Evolutionary conservation across 2,329 filamentous ascomycete genomes (phyloP), one percentile per base, ranked within the genome.

Genomic region (Fusarium tricinctum): DNA sequence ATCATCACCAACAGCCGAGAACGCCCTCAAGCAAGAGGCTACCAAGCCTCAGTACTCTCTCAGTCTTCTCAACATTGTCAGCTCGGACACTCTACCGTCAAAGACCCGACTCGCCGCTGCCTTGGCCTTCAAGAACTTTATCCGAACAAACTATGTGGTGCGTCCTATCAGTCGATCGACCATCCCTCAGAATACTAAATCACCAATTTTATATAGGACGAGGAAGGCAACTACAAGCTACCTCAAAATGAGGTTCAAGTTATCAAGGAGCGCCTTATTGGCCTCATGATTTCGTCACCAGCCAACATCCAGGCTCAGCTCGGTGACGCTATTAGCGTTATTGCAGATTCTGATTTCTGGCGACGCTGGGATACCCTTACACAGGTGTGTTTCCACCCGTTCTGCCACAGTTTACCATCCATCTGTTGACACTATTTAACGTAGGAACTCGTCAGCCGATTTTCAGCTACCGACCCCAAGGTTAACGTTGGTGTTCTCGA

Each of bases 301-400:
- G 80, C 92, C 19, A 91, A 89, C 63, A 92, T 99, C 69, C 97
- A 98, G 81, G 89, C 93, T 63, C 96, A 99, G 81, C 87, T 99
- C 38, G 96, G 96, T 72, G 96, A 98, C 77, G 94, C 96, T 66
- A 97, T 98, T 79, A 97, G 95, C 81, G 89, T 97, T 73, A 98
- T 99, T 75, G 96, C 96, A 63, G 95, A 98, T 81, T 98, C 94
- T 71, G 96, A 99, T 79, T 99, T 99, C 80, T 99, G 92, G 91
- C 86, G 92, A 79, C 87, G 92, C 75, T 99, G 96, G 96, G 92
- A 98, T 76, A 97, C 94, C n/a, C 85, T 99, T 63, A 94, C 97
- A 28, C 88, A 92, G 83, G 91, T 92, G 80, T 69, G 85, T 76
- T 39, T 5, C 38, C 26, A 17, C 19, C 23, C 19, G 5, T 22